Base-by-base conservation (phyloP, 2,329 filamentous ascomycete genomes). In the Coniochaeta sp. region DNA sequence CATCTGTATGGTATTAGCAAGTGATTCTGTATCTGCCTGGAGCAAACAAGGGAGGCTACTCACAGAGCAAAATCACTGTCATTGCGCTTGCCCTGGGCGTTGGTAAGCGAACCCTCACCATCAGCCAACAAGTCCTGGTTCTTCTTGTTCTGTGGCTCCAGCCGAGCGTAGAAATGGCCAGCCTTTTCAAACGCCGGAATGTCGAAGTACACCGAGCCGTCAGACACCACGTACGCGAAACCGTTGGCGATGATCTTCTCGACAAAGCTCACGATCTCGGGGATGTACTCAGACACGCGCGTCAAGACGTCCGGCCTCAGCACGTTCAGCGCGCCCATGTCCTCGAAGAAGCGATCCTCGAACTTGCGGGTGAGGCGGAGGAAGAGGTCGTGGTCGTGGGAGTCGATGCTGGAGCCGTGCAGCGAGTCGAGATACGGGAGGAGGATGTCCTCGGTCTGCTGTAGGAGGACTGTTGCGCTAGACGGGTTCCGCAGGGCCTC, bases 191-290 rank as follows among this genome's bases (percentile, higher is more conserved):
- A 97, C 0, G 88, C 82, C 4, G 78, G 75, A 57, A 95, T 96
- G 61, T 96, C 92, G 57, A 96, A 97, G 69, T 96, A 96, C 0
- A 97, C 90, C 0, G 89, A 95, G 0, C 91, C 91, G 59, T 94
- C 87, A 0, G 63, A 20, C 2, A 77, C 71, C 61, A 82, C 78
- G 58, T 97, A 97, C 1, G 86, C 92, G 60, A 91, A 96, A 0
- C 88, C 87, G 64, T 96, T 95, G 49, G 86, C 73, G 20, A 95
- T 82, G 52, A 96, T 89, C 57, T 80, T 83, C 61, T 92, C 81
- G 0, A 96, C 89, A 56, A 95, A 96, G 9, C 79, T 74, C 45
- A 88, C 89, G 62, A 97, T 96, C 63, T 95, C 85, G 0, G 85
- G 84, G 4, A 92, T 87, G 60, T 94, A 96, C 61, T 96, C 90